A percentile compares a stretch with the other conserved stretches of the same genome.
Evolutionary conservation across 2,329 filamentous ascomycete genomes (phyloP).

Genomic region (Pyrenochaeta sp.): DNA sequence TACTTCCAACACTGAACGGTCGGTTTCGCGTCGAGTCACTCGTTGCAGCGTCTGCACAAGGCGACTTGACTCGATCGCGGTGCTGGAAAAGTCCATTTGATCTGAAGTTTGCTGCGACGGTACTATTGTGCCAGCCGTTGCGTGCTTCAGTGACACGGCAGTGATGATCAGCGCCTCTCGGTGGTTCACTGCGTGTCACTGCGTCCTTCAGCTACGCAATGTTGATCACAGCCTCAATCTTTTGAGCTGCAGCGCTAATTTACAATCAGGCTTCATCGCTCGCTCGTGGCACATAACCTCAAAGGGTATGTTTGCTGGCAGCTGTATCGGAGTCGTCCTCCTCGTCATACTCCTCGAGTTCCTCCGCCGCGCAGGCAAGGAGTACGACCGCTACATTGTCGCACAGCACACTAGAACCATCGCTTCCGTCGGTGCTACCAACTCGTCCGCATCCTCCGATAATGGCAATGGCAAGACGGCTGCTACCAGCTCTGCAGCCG

Average conservation of each 20-base stretch:
- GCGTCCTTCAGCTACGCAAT: no score
- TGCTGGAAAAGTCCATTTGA: no score
- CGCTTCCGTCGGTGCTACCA: background rate
- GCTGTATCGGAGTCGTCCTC: conserved; percentile 78
- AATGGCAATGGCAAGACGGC: conserved; percentile 19
- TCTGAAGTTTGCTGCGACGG: no score
- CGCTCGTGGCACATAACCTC: conserved; percentile 73
- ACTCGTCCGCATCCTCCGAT: conserved; percentile 24
- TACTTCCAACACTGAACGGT: no score
- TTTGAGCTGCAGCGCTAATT: conserved; percentile 2
- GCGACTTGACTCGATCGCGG: no score
- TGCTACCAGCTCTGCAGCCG: conserved; percentile 7
- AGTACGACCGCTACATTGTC: conserved; percentile 75
- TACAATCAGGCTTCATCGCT: conserved; percentile 66
- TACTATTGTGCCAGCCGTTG: no score
- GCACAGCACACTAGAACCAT: conserved; percentile 54
- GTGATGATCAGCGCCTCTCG: no score
- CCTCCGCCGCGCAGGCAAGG: conserved; percentile 73
- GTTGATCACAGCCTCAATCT: no score
- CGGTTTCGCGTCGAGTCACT: no score
- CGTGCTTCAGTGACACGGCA: no score
- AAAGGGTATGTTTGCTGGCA: conserved; percentile 76
- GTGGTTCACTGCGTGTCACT: no score
- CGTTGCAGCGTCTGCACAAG: no score
- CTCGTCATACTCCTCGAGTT: conserved; percentile 76